phyloP scores from a whole-genome alignment of 768 basidiomycete species.

The Mycena haematopus region DNA sequence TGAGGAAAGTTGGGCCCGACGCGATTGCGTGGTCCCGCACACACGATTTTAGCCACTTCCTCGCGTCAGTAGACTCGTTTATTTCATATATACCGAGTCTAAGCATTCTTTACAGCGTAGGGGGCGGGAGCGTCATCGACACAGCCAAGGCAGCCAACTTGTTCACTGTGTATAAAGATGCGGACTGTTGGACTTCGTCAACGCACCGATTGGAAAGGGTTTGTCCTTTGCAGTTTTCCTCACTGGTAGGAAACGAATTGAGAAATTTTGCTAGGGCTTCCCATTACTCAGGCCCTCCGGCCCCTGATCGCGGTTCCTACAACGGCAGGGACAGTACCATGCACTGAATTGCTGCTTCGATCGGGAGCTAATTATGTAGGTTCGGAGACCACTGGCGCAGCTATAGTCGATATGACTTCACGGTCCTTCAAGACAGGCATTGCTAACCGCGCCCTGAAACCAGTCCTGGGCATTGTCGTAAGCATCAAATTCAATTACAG shows the following conservation, averaged over 20 bases:
- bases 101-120: constrained; percentile 58
- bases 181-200: constrained; percentile 96
- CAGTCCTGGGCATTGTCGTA: constrained; percentile 80
- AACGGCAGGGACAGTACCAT: constrained; percentile 67
- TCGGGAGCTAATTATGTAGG: constrained; percentile 43
- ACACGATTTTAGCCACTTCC: constrained; percentile 91
- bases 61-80: constrained; percentile 63
- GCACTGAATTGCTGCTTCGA: not conserved
- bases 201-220: constrained; percentile 94
- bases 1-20: constrained; percentile 83
- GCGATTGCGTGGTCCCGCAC: constrained; percentile 89
- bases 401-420: constrained; percentile 92
- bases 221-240: not conserved
- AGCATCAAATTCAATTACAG: constrained; percentile 21
- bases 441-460: constrained; percentile 89
- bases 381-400: constrained; percentile 93
- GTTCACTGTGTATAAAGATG: constrained; percentile 91
- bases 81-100: constrained; percentile 6
- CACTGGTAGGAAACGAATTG: too few species aligned
- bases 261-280: constrained; percentile 44
- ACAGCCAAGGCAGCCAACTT: constrained; percentile 96
- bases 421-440: constrained; percentile 97
- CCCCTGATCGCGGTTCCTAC: constrained; percentile 87
- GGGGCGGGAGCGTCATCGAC: constrained; percentile 95
- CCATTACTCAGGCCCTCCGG: constrained; percentile 73